phyloP scores from a whole-genome alignment of 805 yeast species.

The Wickerhamomyces ciferrii region DNA sequence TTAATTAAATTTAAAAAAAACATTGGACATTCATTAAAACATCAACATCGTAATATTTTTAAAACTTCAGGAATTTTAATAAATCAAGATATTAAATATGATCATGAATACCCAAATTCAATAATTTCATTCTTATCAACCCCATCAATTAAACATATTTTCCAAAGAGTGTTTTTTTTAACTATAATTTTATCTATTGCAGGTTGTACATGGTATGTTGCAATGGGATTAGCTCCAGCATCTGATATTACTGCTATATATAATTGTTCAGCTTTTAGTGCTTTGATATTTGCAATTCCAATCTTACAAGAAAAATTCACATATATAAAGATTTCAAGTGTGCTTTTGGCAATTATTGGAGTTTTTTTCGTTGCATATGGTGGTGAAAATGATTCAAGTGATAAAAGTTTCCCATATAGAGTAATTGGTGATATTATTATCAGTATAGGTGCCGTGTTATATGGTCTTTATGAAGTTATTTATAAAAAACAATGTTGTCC shows the following conservation, averaged over 20 bases:
- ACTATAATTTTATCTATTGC: slow-evolving; percentile 64
- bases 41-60: slow-evolving; percentile 37
- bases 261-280: slow-evolving; percentile 86
- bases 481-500: slow-evolving; percentile 76
- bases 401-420: slow-evolving; percentile 47
- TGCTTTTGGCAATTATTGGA: slow-evolving; percentile 65
- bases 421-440: slow-evolving; percentile 67
- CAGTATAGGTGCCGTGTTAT: slow-evolving; percentile 66
- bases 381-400: slow-evolving; percentile 25
- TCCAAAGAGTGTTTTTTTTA: slow-evolving; percentile 36
- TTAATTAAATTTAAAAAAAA: slow-evolving; percentile 14
- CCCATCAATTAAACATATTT: slow-evolving; percentile 31
- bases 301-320: slow-evolving; percentile 62
- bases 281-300: slow-evolving; percentile 78
- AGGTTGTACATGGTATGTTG: slow-evolving; percentile 81
- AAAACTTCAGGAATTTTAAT: slow-evolving; percentile 24
- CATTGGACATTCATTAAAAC: slow-evolving; percentile 30
- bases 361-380: slow-evolving; percentile 77
- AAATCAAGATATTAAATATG: slow-evolving; percentile 9
- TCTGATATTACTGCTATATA: slow-evolving; percentile 87
- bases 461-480: slow-evolving; percentile 79
- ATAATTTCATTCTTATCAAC: slow-evolving; percentile 8
- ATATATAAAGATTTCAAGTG: slow-evolving; percentile 60
- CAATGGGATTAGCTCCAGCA: slow-evolving; percentile 76
- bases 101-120: slow-evolving; percentile 11